Conservation (phyloP, 2,329 filamentous ascomycete species). For the Calonectria pteridis region DNA sequence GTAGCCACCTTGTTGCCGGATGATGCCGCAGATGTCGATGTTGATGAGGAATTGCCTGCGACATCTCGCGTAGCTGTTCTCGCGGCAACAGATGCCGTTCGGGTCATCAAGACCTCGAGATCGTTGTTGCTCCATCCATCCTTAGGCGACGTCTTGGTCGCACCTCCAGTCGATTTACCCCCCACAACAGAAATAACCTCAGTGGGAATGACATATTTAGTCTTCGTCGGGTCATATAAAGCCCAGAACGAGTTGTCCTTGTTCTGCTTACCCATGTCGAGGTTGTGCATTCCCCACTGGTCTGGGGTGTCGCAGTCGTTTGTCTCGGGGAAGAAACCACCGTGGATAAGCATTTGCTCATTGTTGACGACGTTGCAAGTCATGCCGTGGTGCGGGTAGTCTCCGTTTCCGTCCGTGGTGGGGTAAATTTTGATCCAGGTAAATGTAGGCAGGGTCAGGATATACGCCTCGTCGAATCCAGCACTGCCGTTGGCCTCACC, state of each 20-base stretch:
- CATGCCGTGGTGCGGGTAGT: constrained; percentile 65
- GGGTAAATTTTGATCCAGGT: constrained; percentile 70
- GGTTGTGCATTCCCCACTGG: constrained; percentile 68
- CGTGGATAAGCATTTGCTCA: constrained; percentile 73
- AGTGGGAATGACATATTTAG: constrained; percentile 64
- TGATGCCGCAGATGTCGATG: not conserved
- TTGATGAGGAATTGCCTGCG: constrained; percentile 17
- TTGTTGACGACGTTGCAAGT: constrained; percentile 68
- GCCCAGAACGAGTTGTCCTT: constrained; percentile 61
- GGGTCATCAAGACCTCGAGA: constrained; percentile 64
- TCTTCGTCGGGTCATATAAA: constrained; percentile 61
- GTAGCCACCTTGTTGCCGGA: constrained; percentile 38
- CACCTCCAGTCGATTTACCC: constrained; percentile 63
- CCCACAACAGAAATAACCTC: constrained; percentile 63
- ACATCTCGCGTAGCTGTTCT: constrained; percentile 65
- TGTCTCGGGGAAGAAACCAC: constrained; percentile 67
- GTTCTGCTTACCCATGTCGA: constrained; percentile 66
- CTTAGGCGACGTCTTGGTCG: constrained; percentile 63
- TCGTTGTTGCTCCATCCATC: constrained; percentile 64
- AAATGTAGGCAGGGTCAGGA: constrained; percentile 71
- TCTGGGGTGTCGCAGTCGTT: constrained; percentile 63
- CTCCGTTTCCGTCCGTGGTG: constrained; percentile 52
- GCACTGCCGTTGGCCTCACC: constrained; percentile 58
- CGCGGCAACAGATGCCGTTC: constrained; percentile 53
- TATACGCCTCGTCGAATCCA: constrained; percentile 72